Evolutionary conservation across 306 rosid genomes (phyloP).

Genomic region (Vigna mungo): DNA sequence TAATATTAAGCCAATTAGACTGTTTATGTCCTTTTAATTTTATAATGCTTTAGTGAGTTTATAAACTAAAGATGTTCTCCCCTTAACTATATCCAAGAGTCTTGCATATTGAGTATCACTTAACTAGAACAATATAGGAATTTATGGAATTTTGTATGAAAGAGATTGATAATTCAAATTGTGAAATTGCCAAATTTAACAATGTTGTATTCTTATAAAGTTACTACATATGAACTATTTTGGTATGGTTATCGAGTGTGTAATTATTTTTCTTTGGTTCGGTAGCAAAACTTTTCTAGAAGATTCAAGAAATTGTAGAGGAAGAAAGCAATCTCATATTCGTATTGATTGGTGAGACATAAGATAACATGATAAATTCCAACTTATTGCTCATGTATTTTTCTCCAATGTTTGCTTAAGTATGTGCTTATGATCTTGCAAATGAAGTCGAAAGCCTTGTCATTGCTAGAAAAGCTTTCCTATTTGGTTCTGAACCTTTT

Average conservation of each 20-base stretch:
- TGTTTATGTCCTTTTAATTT: constrained; percentile 4
- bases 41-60: constrained; percentile 6
- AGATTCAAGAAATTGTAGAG: constrained; percentile 88
- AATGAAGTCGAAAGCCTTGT: constrained; percentile 99
- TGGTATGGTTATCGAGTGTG: constrained; percentile 20
- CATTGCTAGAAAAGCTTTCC: constrained; percentile 93
- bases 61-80: not conserved
- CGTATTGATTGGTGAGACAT: no score
- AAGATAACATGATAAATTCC: no score
- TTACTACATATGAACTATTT: constrained; percentile 3
- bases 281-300: constrained; percentile 95
- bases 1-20: not conserved
- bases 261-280: constrained; percentile 22
- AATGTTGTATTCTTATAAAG: not conserved
- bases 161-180: constrained; percentile 11
- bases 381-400: constrained; percentile 37
- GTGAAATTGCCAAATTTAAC: not conserved
- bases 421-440: constrained; percentile 53
- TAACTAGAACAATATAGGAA: not conserved
- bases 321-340: no score
- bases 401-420: constrained; percentile 40
- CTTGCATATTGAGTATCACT: constrained; percentile 1
- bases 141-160: constrained; percentile 29
- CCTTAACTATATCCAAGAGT: not conserved
- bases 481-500: constrained; percentile 99